Conservation (phyloP, 257 asterid species). For the Primulina huaijiensis region DNA sequence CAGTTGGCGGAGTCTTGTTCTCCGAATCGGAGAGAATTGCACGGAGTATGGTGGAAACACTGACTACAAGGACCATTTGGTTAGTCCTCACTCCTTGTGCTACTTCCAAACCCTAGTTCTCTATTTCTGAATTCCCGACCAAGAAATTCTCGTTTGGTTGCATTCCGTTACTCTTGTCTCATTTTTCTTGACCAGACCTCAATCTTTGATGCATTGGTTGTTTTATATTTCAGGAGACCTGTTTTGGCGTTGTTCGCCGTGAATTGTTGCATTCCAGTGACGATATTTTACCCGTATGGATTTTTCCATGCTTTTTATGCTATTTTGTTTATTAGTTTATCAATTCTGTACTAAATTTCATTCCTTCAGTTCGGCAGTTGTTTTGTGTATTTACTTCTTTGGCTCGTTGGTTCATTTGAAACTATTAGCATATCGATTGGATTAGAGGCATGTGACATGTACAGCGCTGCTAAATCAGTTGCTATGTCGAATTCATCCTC, state of each 20-base stretch:
- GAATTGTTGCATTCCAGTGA: conserved; percentile 63
- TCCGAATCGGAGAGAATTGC: conserved; percentile 92
- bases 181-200: neutral
- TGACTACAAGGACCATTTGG: conserved; percentile 87
- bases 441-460: neutral
- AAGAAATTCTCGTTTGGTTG: neutral
- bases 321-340: too few species aligned
- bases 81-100: conserved; percentile 30
- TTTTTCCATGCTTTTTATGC: neutral
- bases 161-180: neutral
- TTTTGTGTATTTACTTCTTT: conserved; percentile 2
- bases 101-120: conserved; percentile 38
- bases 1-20: conserved; percentile 70
- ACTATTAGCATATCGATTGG: neutral
- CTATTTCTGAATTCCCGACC: neutral
- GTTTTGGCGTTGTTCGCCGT: conserved; percentile 81
- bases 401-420: neutral
- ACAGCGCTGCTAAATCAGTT: neutral
- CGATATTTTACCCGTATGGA: conserved; percentile 58
- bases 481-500: neutral
- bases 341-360: neutral
- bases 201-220: conserved; percentile 12
- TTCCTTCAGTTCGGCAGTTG: neutral
- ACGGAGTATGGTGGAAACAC: conserved; percentile 78
- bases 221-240: conserved; percentile 65